Percentiles rank a stretch among this genome's conserved stretches.
Conservation (phyloP, 148 eudicot genomes). For the Camellia japonica region DNA sequence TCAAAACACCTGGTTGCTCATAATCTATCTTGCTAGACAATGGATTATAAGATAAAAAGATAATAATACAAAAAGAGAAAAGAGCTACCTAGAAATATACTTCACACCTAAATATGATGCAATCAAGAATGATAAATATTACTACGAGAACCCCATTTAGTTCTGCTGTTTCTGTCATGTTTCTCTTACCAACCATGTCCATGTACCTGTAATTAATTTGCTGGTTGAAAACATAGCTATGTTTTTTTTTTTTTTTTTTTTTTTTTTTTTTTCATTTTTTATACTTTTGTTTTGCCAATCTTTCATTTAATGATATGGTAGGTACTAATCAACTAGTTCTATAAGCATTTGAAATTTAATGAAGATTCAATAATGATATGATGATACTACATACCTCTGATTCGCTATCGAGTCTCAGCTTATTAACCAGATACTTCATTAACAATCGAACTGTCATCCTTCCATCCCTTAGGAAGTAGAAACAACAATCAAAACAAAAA, state of each 20-base stretch:
- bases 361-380: not conserved
- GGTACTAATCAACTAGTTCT: not conserved
- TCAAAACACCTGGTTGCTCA: not conserved
- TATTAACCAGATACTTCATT: constrained; percentile 74
- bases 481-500: not conserved
- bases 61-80: constrained; percentile 16
- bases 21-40: not conserved
- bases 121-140: not conserved
- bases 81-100: constrained; percentile 26
- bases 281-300: not conserved
- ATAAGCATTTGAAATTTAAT: not conserved
- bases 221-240: not conserved
- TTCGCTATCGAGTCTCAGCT: constrained; percentile 73
- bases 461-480: constrained; percentile 47
- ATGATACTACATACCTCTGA: constrained; percentile 57
- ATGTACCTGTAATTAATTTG: not conserved
- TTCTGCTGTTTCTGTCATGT: constrained; percentile 31
- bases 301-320: not conserved
- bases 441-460: constrained; percentile 70
- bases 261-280: not conserved
- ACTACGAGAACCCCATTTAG: constrained; percentile 17
- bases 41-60: not conserved
- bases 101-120: constrained; percentile 37
- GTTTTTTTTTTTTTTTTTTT: not conserved
- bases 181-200: constrained; percentile 24